phyloP scores from a whole-genome alignment of 306 rosid species.

The Datisca glomerata region DNA sequence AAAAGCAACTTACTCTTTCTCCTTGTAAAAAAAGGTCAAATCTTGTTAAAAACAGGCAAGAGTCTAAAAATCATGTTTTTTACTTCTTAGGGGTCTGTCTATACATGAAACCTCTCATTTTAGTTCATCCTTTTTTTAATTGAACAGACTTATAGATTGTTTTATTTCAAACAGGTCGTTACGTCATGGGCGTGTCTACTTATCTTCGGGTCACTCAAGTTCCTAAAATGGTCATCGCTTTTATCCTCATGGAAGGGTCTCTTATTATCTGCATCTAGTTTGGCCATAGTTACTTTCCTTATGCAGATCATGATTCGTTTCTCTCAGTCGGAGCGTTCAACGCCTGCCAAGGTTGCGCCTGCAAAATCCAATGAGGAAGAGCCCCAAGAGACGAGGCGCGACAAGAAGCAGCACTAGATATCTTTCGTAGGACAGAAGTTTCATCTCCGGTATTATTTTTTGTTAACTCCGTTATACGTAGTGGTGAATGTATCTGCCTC shows the following conservation, averaged over 20 bases:
- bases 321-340: slow-evolving; percentile 83
- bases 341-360: slow-evolving; percentile 59
- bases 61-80: no score
- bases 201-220: slow-evolving; percentile 43
- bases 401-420: slow-evolving; percentile 5
- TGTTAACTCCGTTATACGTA: background rate
- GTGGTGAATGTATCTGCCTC: background rate
- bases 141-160: background rate
- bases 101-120: background rate
- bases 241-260: slow-evolving; percentile 84
- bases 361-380: slow-evolving; percentile 1
- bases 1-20: no score
- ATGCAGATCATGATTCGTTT: slow-evolving; percentile 78
- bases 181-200: slow-evolving; percentile 59
- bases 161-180: slow-evolving; percentile 38
- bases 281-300: slow-evolving; percentile 51
- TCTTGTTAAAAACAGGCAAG: no score
- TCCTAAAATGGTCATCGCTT: slow-evolving; percentile 56
- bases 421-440: background rate
- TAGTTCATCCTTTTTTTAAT: background rate
- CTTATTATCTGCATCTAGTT: slow-evolving; percentile 39
- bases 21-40: no score
- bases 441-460: background rate
- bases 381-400: background rate
- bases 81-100: background rate